A percentile compares a stretch with the other conserved stretches of the same genome.
Conservation (phyloP, 2,329 filamentous ascomycete species). For the Aspergillus ruber region DNA sequence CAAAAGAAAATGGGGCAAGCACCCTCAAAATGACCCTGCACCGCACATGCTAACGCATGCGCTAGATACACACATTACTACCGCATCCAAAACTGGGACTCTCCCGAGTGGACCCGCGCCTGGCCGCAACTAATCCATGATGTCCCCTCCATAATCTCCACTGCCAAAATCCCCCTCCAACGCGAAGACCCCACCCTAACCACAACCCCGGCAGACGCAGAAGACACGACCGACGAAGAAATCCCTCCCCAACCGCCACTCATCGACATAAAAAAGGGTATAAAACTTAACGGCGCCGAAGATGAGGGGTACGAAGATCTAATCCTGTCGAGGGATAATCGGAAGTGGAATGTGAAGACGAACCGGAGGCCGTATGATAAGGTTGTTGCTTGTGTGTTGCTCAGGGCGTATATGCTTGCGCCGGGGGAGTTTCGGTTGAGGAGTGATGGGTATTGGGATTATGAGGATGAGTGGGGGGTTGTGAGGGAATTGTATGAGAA, state of each 20-base stretch:
- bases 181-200: too few relatives aligned
- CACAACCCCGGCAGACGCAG: not conserved
- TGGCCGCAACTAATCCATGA: slow-evolving; percentile 13
- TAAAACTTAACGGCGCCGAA: slow-evolving; percentile 8
- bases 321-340: not conserved
- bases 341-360: slow-evolving; percentile 10
- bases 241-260: not conserved
- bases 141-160: slow-evolving; percentile 5
- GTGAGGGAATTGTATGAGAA: too few relatives aligned
- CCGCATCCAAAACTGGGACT: slow-evolving; percentile 5
- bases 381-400: slow-evolving; percentile 12
- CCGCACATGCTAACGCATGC: not conserved
- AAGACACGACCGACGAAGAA: not conserved
- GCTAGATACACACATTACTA: slow-evolving; percentile 16
- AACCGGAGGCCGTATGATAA: slow-evolving; percentile 11
- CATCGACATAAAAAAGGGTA: slow-evolving; percentile 2
- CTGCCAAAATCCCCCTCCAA: not conserved
- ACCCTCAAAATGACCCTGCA: not conserved
- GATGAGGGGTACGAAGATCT: slow-evolving; percentile 5
- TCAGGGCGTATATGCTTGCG: slow-evolving; percentile 13
- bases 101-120: slow-evolving; percentile 8
- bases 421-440: slow-evolving; percentile 1
- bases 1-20: not conserved
- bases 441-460: too few relatives aligned
- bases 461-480: too few relatives aligned